Evolutionary conservation across 805 yeast genomes (phyloP).

Genomic region (Candida krabiensis): DNA sequence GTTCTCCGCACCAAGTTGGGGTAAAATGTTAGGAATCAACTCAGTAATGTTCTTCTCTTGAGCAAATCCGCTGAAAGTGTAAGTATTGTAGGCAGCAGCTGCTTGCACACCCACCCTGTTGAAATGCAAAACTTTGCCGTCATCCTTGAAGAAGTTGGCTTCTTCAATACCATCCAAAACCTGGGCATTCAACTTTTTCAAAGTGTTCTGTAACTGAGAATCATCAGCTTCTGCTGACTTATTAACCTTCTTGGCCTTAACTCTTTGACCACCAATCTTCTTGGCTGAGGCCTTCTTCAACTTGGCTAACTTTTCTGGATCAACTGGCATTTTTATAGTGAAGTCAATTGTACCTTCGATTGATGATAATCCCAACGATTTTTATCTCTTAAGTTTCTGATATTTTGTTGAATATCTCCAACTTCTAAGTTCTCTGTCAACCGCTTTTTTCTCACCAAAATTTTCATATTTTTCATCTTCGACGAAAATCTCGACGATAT

Average conservation of each 20-base stretch:
- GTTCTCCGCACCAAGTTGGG: conserved; percentile 96
- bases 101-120: conserved; percentile 95
- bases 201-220: conserved; percentile 83
- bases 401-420: background rate
- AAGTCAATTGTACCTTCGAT: background rate
- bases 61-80: conserved; percentile 92
- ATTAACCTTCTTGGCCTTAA: conserved; percentile 80
- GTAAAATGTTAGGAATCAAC: conserved; percentile 89
- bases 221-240: conserved; percentile 78
- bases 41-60: conserved; percentile 91
- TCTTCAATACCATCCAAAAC: conserved; percentile 89
- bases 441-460: background rate
- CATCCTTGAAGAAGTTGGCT: conserved; percentile 96
- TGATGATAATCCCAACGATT: background rate
- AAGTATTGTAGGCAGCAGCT: conserved; percentile 86
- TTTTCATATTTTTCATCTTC: background rate
- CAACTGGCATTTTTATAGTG: conserved; percentile 64
- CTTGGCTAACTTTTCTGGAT: conserved; percentile 92
- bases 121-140: conserved; percentile 94
- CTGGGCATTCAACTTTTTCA: conserved; percentile 87
- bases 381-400: too few species aligned
- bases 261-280: conserved; percentile 86
- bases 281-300: conserved; percentile 81
- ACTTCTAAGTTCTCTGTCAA: too few species aligned
- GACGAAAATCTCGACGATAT: background rate